Conservation (phyloP, 495 filamentous ascomycete species). For the Penicillium ucsense region DNA sequence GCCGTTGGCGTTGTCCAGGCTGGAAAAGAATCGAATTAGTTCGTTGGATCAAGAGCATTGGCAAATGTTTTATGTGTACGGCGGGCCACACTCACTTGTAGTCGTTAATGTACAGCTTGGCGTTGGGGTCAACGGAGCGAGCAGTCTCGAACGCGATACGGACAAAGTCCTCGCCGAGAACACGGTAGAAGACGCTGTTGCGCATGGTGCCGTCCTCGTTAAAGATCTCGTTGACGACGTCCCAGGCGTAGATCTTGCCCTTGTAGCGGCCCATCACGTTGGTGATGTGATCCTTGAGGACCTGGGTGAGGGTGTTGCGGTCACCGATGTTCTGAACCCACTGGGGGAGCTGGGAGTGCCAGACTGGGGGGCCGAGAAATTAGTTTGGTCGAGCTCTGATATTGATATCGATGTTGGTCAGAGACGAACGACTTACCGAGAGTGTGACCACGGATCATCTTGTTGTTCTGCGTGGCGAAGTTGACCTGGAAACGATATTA, state of each 20-base stretch:
- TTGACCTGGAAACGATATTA: slow-evolving; percentile 22
- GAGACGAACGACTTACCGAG: slow-evolving; percentile 18
- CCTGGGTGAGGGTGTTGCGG: slow-evolving; percentile 28
- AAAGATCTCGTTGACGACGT: slow-evolving; percentile 64
- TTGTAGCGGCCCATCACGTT: slow-evolving; percentile 43
- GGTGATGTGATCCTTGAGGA: slow-evolving; percentile 40
- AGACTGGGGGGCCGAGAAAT: slow-evolving; percentile 21
- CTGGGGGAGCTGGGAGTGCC: slow-evolving; percentile 44
- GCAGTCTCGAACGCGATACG: slow-evolving; percentile 48
- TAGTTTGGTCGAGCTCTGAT: neutral
- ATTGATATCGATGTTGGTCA: neutral
- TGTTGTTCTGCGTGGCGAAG: slow-evolving; percentile 35
- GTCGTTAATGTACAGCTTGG: slow-evolving; percentile 62
- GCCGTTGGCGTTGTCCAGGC: slow-evolving; percentile 30
- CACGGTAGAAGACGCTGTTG: slow-evolving; percentile 43
- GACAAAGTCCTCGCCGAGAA: slow-evolving; percentile 48
- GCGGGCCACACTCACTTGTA: slow-evolving; percentile 18
- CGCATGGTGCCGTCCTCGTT: slow-evolving; percentile 58
- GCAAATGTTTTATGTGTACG: too few relatives aligned
- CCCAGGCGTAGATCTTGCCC: slow-evolving; percentile 44
- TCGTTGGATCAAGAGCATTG: too few relatives aligned
- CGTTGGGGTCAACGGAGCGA: slow-evolving; percentile 41
- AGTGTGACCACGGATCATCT: slow-evolving; percentile 43
- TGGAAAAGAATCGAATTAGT: slow-evolving; percentile 1
- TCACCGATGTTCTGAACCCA: slow-evolving; percentile 40